Conservation (phyloP, 2,329 filamentous ascomycete species). For the Pestalotiopsis sp. region DNA sequence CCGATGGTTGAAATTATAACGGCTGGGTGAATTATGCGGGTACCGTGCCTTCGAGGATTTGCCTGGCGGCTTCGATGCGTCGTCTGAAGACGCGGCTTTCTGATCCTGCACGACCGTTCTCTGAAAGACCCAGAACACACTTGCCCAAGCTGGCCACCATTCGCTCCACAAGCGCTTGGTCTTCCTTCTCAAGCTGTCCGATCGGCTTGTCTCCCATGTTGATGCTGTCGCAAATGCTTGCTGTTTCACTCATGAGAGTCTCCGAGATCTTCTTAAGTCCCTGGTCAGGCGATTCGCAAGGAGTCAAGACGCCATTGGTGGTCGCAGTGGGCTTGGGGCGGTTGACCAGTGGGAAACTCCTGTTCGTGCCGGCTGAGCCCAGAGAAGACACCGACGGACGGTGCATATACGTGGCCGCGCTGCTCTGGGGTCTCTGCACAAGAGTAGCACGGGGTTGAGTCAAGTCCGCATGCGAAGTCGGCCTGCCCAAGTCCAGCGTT, state of each 20-base stretch:
- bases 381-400: constrained; percentile 60
- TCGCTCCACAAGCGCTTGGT: constrained; percentile 61
- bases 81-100: constrained; percentile 68
- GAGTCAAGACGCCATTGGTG: constrained; percentile 44
- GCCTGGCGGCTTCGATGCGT: constrained; percentile 73
- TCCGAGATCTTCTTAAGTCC: constrained; percentile 51
- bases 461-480: constrained; percentile 23
- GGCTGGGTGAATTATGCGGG: constrained; percentile 15
- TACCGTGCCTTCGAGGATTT: constrained; percentile 69
- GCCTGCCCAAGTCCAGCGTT: constrained; percentile 22
- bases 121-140: constrained; percentile 60
- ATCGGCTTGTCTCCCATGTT: constrained; percentile 38
- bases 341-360: constrained; percentile 64
- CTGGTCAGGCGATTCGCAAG: constrained; percentile 50
- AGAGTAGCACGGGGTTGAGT: constrained; percentile 33
- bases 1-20: not conserved
- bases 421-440: constrained; percentile 44
- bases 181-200: constrained; percentile 52
- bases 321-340: constrained; percentile 39
- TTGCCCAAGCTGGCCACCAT: constrained; percentile 61
- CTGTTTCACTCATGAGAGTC: constrained; percentile 49
- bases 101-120: constrained; percentile 54
- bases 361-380: constrained; percentile 58
- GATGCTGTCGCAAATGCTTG: constrained; percentile 38
- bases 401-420: constrained; percentile 43